phyloP scores from a whole-genome alignment of 2,329 filamentous ascomycete genomes.

The Pestalotiopsis sp. region DNA sequence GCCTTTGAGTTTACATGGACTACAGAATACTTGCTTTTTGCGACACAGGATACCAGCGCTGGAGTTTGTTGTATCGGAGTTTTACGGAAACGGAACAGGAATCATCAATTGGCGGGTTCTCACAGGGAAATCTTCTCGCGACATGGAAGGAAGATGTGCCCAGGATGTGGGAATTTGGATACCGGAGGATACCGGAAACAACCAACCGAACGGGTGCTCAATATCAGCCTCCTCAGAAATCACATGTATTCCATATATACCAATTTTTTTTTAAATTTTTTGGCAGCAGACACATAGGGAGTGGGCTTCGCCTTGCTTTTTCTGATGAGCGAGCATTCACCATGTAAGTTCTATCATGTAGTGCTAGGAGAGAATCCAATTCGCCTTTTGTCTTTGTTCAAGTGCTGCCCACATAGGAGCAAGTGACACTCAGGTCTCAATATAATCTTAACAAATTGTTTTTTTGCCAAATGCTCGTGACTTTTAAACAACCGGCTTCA shows the following conservation, averaged over 20 bases:
- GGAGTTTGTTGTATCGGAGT: constrained; percentile 28
- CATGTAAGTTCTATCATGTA: too few relatives aligned
- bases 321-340: too few relatives aligned
- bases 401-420: too few relatives aligned
- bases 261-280: neutral
- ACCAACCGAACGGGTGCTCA: neutral
- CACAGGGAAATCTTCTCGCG: neutral
- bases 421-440: too few relatives aligned
- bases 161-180: neutral
- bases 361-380: too few relatives aligned
- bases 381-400: too few relatives aligned
- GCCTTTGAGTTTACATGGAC: neutral
- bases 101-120: neutral
- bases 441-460: too few relatives aligned
- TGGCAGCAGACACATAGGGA: neutral
- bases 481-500: too few relatives aligned
- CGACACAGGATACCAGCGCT: constrained; percentile 30
- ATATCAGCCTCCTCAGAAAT: neutral
- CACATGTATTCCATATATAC: neutral
- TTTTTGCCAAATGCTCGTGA: too few relatives aligned
- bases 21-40: constrained; percentile 4
- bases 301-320: neutral
- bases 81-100: constrained; percentile 9
- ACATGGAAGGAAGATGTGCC: neutral
- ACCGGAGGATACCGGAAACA: neutral